These are phyloP conservation scores for Omphalotus guepiniiformis DNA, from an alignment of 768 basidiomycete species.

Conservation along the genomic window DNA sequence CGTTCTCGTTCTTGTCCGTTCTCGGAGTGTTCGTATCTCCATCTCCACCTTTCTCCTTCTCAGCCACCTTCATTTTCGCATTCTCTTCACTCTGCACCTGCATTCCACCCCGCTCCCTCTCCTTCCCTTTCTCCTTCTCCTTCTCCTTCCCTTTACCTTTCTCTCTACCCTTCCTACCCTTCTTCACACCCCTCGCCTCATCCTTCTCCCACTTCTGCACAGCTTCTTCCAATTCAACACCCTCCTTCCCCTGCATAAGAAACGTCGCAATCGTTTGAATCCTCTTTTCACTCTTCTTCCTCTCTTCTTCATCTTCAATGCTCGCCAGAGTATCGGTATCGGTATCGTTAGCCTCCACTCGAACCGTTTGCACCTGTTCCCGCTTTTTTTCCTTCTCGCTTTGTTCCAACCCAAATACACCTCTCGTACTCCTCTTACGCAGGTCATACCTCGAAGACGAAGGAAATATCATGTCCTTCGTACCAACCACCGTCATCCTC, in stretches of 20 bases:
- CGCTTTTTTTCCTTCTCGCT: neutral
- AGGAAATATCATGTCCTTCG: too few species aligned
- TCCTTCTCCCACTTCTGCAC: neutral
- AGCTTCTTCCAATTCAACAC: neutral
- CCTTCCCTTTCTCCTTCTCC: neutral
- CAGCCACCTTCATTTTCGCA: neutral
- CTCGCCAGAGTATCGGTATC: too few species aligned
- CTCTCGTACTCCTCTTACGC: too few species aligned
- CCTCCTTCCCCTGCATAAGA: conserved; percentile 3
- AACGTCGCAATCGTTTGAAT: neutral
- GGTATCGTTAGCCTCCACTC: too few species aligned
- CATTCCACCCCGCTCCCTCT: neutral
- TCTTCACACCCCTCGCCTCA: neutral
- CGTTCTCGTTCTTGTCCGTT: neutral
- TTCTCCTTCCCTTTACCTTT: neutral
- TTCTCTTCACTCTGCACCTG: neutral
- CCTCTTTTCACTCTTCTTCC: too few species aligned
- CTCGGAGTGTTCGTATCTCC: neutral
- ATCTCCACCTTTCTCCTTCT: neutral
- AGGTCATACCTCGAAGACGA: too few species aligned
- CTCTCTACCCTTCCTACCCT: neutral
- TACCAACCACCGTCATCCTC: too few species aligned
- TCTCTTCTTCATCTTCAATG: too few species aligned
- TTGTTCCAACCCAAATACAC: too few species aligned
- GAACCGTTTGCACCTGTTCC: neutral